Percentiles rank a stretch among this genome's conserved stretches.
These are phyloP conservation scores for Boletus semigastroideus DNA, from an alignment of 1,284 basidiomycete species.

Conservation along the genomic window DNA sequence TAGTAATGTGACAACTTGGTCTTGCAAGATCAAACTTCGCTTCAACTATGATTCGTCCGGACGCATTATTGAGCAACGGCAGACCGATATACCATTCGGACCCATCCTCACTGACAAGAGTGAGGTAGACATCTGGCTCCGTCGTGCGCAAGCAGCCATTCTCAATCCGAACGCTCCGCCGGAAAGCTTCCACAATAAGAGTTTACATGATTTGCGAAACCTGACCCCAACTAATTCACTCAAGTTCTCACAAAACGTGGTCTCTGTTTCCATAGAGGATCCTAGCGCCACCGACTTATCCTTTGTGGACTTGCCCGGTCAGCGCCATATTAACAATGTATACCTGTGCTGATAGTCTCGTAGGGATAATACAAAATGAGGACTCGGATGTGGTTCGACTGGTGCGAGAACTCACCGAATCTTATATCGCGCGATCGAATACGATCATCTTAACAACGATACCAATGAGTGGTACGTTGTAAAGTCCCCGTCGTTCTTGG, in stretches of 20 bases:
- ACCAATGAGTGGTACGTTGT: conserved; percentile 54
- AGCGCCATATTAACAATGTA: conserved; percentile 1
- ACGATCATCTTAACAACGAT: conserved; percentile 60
- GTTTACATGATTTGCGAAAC: conserved; percentile 31
- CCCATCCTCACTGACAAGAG: conserved; percentile 37
- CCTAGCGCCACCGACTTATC: conserved; percentile 44
- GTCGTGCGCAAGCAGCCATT: conserved; percentile 60
- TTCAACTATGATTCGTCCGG: conserved; percentile 38
- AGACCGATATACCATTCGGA: conserved; percentile 37
- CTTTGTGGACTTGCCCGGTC: conserved; percentile 53
- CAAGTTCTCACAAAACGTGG: conserved; percentile 57
- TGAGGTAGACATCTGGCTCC: conserved; percentile 51
- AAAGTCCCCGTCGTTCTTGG: neutral
- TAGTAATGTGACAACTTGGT: conserved; percentile 42
- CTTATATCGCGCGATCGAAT: conserved; percentile 45
- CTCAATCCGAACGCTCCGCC: conserved; percentile 42
- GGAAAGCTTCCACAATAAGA: conserved; percentile 37
- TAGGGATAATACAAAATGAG: conserved; percentile 59
- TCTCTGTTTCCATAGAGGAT: conserved; percentile 52
- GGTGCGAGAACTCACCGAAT: conserved; percentile 46
- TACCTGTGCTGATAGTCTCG: conserved; percentile 1
- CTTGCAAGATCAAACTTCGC: conserved; percentile 50
- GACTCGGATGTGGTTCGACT: conserved; percentile 41
- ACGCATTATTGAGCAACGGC: conserved; percentile 11
- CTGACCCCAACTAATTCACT: conserved; percentile 16